A percentile compares a stretch with the other conserved stretches of the same genome.
These are phyloP conservation scores for Bipolaris cookei DNA, from an alignment of 2,329 filamentous ascomycete genomes.

Conservation along the genomic window DNA sequence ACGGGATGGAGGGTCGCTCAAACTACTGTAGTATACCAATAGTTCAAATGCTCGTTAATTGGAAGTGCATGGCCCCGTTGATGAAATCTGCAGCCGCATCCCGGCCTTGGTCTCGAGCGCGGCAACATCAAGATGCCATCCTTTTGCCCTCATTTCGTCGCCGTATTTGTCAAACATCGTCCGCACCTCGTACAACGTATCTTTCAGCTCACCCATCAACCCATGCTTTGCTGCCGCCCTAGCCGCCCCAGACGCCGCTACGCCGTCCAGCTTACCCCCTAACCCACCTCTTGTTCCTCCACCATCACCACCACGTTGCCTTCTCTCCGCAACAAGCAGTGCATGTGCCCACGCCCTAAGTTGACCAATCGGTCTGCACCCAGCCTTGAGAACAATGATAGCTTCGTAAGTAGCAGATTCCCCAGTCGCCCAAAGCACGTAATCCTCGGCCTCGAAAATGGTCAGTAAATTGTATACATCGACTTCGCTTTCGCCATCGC, in stretches of 20 bases:
- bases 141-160: constrained; percentile 53
- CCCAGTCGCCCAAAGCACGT: constrained; percentile 62
- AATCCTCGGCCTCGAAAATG: constrained; percentile 60
- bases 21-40: too few species aligned
- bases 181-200: constrained; percentile 48
- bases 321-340: constrained; percentile 54
- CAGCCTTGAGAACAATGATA: constrained; percentile 69
- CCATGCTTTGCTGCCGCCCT: constrained; percentile 42
- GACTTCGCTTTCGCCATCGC: constrained; percentile 22
- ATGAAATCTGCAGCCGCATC: constrained; percentile 35
- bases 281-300: background rate
- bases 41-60: too few species aligned
- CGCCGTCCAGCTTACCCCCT: constrained; percentile 22
- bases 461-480: constrained; percentile 57
- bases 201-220: constrained; percentile 50
- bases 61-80: background rate
- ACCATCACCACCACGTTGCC: constrained; percentile 8
- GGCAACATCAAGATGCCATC: constrained; percentile 70
- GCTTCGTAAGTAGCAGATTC: constrained; percentile 49
- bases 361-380: constrained; percentile 57
- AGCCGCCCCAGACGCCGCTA: constrained; percentile 1
- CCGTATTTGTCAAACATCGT: constrained; percentile 56
- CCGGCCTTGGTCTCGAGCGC: constrained; percentile 71
- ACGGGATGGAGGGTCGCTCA: too few species aligned
- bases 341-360: constrained; percentile 69